Evolutionary conservation across 1,139 yeast species (phyloP).

Genomic region (Yamadazyma friedrichii): DNA sequence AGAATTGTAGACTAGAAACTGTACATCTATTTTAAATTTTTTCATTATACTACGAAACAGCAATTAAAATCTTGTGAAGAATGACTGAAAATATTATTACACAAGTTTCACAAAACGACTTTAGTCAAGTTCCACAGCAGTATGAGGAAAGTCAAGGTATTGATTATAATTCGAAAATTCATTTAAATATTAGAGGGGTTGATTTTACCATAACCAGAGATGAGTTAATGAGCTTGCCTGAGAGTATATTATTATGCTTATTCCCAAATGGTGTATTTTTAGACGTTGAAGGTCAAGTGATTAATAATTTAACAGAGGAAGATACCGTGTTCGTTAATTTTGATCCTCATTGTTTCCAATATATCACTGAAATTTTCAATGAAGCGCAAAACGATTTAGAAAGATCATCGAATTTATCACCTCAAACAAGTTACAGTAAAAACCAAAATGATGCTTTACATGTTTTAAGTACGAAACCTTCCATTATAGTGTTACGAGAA

Average conservation of each 20-base stretch:
- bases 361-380: constrained; percentile 67
- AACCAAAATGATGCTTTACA: constrained; percentile 32
- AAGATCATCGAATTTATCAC: constrained; percentile 26
- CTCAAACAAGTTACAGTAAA: constrained; percentile 18
- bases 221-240: constrained; percentile 88
- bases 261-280: constrained; percentile 90
- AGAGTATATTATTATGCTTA: constrained; percentile 78
- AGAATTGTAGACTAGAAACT: too few species aligned
- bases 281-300: constrained; percentile 72
- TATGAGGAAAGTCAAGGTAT: constrained; percentile 32
- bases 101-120: constrained; percentile 55
- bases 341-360: constrained; percentile 81
- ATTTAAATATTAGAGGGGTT: constrained; percentile 63
- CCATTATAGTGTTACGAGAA: constrained; percentile 88
- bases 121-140: constrained; percentile 16
- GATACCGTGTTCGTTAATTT: constrained; percentile 81
- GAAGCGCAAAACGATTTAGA: constrained; percentile 42
- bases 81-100: constrained; percentile 55
- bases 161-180: constrained; percentile 64
- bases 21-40: too few species aligned
- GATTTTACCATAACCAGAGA: constrained; percentile 75
- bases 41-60: background rate
- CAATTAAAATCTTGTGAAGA: background rate
- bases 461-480: constrained; percentile 76
- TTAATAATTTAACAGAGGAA: constrained; percentile 70